These are phyloP conservation scores for Aspergillus saccharolyticus DNA, from an alignment of 495 filamentous ascomycete genomes.

Conservation along the genomic window DNA sequence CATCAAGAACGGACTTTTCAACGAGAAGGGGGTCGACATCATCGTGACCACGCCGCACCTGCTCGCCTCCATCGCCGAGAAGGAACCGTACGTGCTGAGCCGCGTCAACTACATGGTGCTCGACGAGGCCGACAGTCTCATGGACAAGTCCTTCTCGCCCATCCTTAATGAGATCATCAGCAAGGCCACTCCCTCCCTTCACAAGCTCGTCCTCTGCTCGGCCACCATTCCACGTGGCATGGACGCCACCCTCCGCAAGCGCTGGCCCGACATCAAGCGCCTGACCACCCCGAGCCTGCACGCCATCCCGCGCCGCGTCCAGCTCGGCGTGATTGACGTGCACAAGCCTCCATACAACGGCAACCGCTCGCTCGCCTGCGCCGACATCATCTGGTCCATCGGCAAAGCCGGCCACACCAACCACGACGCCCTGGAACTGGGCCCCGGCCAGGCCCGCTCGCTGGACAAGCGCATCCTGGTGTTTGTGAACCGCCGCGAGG, in stretches of 20 bases:
- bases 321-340: constrained; percentile 88
- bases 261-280: constrained; percentile 75
- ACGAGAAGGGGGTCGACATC: constrained; percentile 75
- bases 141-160: constrained; percentile 85
- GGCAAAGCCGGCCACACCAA: constrained; percentile 61
- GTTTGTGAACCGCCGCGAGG: constrained; percentile 96
- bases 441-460: constrained; percentile 30
- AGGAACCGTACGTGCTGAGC: constrained; percentile 81
- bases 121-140: constrained; percentile 92
- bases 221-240: constrained; percentile 90
- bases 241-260: constrained; percentile 71
- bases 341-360: constrained; percentile 84
- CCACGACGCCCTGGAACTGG: constrained; percentile 27
- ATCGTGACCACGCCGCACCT: constrained; percentile 85
- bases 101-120: constrained; percentile 82
- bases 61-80: constrained; percentile 75
- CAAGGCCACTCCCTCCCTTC: constrained; percentile 66
- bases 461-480: constrained; percentile 85
- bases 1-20: constrained; percentile 83
- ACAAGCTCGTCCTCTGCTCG: constrained; percentile 91
- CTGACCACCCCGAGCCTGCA: constrained; percentile 93
- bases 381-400: constrained; percentile 89
- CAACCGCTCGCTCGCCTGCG: constrained; percentile 86
- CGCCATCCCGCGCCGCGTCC: constrained; percentile 89
- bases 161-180: constrained; percentile 78